phyloP scores from a whole-genome alignment of 2,329 filamentous ascomycete species.

The Penicillium rolfsii region DNA sequence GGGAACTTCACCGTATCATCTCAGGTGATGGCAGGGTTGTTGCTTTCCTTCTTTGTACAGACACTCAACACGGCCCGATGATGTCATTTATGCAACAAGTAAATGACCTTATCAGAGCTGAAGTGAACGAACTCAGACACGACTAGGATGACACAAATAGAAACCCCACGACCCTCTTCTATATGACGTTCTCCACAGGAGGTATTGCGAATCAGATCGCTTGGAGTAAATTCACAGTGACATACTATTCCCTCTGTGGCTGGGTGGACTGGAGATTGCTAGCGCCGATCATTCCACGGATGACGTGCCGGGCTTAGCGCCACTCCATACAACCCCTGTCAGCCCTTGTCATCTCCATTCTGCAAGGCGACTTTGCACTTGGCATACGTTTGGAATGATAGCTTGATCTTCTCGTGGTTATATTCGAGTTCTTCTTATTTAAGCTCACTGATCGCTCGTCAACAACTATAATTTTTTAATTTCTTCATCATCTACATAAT shows the following conservation, averaged over 20 bases:
- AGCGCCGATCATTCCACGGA: slow-evolving; percentile 23
- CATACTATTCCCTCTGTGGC: neutral
- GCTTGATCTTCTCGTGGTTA: neutral
- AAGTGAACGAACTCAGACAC: neutral
- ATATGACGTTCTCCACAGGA: neutral
- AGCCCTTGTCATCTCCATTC: slow-evolving; percentile 7
- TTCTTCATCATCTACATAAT: too few species aligned
- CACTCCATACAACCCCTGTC: slow-evolving; percentile 10
- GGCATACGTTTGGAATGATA: slow-evolving; percentile 21
- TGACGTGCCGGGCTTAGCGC: slow-evolving; percentile 25
- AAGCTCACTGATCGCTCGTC: neutral
- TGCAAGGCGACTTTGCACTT: slow-evolving; percentile 18
- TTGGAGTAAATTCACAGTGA: neutral
- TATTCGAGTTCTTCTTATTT: neutral
- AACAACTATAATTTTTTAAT: too few species aligned
- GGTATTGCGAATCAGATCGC: neutral
- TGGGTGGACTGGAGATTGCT: slow-evolving; percentile 4
- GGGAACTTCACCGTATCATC: neutral
- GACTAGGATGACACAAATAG: neutral
- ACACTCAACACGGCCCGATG: neutral
- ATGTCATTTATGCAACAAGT: neutral
- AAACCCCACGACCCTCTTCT: neutral
- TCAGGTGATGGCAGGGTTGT: neutral
- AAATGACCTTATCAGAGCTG: neutral
- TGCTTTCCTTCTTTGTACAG: neutral